Evolutionary conservation across 345 rosid species (phyloP), one percentile per base, ranked within the genome.

Genomic region (Streptanthus diversifolius): DNA sequence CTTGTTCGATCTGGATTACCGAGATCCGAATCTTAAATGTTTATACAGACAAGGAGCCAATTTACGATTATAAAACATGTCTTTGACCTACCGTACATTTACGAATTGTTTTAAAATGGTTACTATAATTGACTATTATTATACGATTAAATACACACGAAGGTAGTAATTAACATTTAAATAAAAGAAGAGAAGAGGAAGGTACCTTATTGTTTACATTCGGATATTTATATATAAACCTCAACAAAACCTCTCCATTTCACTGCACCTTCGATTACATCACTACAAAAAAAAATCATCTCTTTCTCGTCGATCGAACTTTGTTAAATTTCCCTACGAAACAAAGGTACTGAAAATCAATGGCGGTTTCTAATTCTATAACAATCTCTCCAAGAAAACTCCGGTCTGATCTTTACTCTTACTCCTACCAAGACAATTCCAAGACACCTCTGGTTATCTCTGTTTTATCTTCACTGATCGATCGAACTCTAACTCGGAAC

Each of bases 371-470:
- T 12, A 76, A 80, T 33, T 72, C 82, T 17, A 13, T 68, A 53
- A 57, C 68, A 37, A 90, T 92, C 62, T 90, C 98, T 54, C 98
- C 92, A 0, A 83, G 91, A 55, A 88, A 83, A 73, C 98, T 92
- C 75, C 89, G 96, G 65, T 88, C 92, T 30, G 98, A 90, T 74
- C 85, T 92, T 1, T 88, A 88, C 74, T 86, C 83, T 2, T 87
- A 84, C 58, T 83, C 96, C 2, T 81, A 86, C 84, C 80, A 84
- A 33, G 66, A 63, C 33, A 86, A 86, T 53, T 79, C 98, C 12
- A 71, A 81, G 39, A 84, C 81, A 36, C 95, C 98, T n/a, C 61
- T 92, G 7, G 98, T 92, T 21, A 85, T 92, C 33, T 84, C 90
- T 36, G 96, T 92, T 77, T 80, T 92, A 1, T 83, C 96, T 27